Percentiles rank a stretch among this genome's conserved stretches.
These are phyloP conservation scores for Fusarium protoensiforme DNA, from an alignment of 2,329 filamentous ascomycete species.

Conservation along the genomic window DNA sequence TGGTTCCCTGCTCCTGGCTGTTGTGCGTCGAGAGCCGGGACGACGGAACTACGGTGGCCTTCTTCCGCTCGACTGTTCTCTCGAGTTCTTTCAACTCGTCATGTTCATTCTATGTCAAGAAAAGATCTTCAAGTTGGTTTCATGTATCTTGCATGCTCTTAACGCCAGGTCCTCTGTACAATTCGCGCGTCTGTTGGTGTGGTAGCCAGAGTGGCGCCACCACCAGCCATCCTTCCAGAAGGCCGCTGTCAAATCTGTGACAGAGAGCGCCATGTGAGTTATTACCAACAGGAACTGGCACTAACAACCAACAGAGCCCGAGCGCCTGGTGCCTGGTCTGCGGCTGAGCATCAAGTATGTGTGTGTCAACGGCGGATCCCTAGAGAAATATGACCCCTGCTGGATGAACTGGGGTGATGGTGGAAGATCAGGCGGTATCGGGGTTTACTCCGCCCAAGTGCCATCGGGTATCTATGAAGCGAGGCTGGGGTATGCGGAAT, in stretches of 20 bases:
- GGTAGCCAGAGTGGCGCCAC: not conserved
- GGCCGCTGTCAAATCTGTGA: not conserved
- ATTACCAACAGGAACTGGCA: not conserved
- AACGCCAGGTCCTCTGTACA: not conserved
- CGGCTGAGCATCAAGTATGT: not conserved
- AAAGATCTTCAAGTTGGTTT: not conserved
- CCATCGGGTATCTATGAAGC: conserved; percentile 2
- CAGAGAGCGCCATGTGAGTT: not conserved
- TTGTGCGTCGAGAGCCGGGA: not conserved
- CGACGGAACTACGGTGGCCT: not conserved
- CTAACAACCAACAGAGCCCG: not conserved
- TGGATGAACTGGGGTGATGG: not conserved
- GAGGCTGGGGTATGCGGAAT: not conserved
- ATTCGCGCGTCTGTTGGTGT: not conserved
- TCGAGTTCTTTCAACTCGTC: not conserved
- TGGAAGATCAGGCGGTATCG: not conserved
- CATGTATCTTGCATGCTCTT: not conserved
- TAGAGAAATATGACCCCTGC: not conserved
- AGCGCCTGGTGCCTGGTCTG: not conserved
- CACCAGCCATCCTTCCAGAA: not conserved
- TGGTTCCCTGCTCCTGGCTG: not conserved
- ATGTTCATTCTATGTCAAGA: not conserved
- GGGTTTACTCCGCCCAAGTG: not conserved
- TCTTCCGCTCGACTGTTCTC: not conserved
- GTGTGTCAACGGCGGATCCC: not conserved